A percentile compares a stretch with the other conserved stretches of the same genome.
phyloP scores from a whole-genome alignment of 495 filamentous ascomycete species.

The Trichoderma virens region DNA sequence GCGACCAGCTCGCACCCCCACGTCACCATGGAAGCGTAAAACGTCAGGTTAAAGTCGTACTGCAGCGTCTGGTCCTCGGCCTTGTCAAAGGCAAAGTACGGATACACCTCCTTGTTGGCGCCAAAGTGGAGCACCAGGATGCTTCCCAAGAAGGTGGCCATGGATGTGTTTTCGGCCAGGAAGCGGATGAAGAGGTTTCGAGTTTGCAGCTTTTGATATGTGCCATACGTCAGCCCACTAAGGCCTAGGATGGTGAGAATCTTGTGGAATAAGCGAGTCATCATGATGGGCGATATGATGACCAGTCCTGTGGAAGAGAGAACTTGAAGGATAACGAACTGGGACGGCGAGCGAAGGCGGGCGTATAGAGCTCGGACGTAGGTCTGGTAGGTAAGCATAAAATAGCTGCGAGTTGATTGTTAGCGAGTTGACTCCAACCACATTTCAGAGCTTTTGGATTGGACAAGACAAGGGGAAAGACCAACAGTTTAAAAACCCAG shows the following conservation, averaged over 20 bases:
- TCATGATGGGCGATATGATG: conserved; percentile 50
- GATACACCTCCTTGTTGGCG: conserved; percentile 52
- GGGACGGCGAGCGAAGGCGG: conserved; percentile 48
- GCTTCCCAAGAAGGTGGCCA: conserved; percentile 55
- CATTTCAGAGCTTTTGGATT: not conserved
- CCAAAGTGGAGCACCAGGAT: conserved; percentile 55
- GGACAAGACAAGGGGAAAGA: not conserved
- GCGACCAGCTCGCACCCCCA: conserved; percentile 55
- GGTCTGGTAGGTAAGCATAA: conserved; percentile 58
- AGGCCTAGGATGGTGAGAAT: conserved; percentile 38
- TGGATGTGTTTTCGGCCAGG: conserved; percentile 55
- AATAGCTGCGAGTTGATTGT: conserved; percentile 36
- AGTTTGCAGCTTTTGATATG: conserved; percentile 53
- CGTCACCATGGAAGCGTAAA: conserved; percentile 50
- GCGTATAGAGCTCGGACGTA: conserved; percentile 64
- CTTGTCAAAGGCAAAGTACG: conserved; percentile 50
- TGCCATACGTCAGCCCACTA: conserved; percentile 45
- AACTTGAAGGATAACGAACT: conserved; percentile 53
- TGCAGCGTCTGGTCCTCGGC: conserved; percentile 28
- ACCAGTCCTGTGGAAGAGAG: conserved; percentile 50
- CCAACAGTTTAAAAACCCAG: conserved; percentile 57
- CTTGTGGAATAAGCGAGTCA: conserved; percentile 49
- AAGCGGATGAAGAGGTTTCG: conserved; percentile 56
- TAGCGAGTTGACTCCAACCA: not conserved
- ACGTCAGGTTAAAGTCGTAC: conserved; percentile 50